These are phyloP conservation scores for Candida boleticola DNA, from an alignment of 805 yeast genomes.

Conservation along the genomic window DNA sequence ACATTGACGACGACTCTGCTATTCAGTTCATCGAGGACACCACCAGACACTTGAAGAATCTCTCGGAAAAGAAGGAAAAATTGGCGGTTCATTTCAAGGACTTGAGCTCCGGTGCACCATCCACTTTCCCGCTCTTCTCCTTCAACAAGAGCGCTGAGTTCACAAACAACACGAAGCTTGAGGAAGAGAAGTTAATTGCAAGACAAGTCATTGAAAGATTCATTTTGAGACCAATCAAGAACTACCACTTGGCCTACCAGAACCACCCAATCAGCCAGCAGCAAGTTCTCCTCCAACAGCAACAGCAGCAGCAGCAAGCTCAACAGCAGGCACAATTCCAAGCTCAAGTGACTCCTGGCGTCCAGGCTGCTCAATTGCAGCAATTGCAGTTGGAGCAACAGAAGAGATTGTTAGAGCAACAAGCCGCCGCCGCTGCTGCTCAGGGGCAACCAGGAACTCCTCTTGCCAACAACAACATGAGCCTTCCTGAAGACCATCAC, in stretches of 20 bases:
- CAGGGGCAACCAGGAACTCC: constrained; percentile 8
- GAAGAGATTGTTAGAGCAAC: constrained; percentile 12
- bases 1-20: constrained; percentile 46
- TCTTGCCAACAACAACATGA: constrained; percentile 12
- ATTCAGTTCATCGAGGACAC: constrained; percentile 48
- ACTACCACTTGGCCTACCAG: constrained; percentile 45
- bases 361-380: constrained; percentile 22
- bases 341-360: constrained; percentile 20
- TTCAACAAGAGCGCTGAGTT: constrained; percentile 33
- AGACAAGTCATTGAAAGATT: constrained; percentile 41
- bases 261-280: constrained; percentile 41
- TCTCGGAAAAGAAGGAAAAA: constrained; percentile 35
- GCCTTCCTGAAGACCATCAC: constrained; percentile 12
- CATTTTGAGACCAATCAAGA: constrained; percentile 40
- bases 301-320: constrained; percentile 25
- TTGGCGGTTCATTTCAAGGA: constrained; percentile 37
- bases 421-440: constrained; percentile 6
- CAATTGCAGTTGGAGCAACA: constrained; percentile 33
- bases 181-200: constrained; percentile 35
- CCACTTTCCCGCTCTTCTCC: constrained; percentile 48
- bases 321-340: constrained; percentile 18
- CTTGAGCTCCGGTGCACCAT: constrained; percentile 13
- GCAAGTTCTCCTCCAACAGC: constrained; percentile 27
- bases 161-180: constrained; percentile 31
- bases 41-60: constrained; percentile 37